phyloP scores from a whole-genome alignment of 345 rosid genomes.

The Arabidopsis arenosa region DNA sequence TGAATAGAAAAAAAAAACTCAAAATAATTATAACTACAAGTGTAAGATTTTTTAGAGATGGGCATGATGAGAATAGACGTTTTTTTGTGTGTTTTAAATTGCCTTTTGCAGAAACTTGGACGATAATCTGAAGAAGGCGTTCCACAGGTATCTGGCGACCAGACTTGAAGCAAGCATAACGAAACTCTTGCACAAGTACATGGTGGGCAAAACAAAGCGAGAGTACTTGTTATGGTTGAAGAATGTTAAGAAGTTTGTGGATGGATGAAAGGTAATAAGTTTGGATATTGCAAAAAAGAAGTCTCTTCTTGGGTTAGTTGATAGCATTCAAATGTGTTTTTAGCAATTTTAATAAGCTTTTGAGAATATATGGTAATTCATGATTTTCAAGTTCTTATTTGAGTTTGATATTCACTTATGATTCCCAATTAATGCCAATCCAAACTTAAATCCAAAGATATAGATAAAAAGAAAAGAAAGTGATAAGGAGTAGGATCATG shows the following conservation, averaged over 20 bases:
- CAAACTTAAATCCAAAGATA: background rate
- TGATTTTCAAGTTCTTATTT: background rate
- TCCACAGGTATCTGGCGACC: constrained; percentile 76
- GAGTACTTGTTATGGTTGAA: constrained; percentile 81
- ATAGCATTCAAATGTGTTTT: background rate
- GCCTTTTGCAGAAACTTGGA: no score
- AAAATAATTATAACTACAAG: no score
- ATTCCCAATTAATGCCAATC: background rate
- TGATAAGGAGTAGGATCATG: no score
- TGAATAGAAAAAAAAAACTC: no score
- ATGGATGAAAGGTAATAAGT: constrained; percentile 36
- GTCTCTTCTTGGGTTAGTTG: background rate
- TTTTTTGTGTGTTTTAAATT: no score
- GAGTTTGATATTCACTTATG: background rate
- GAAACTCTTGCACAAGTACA: constrained; percentile 80
- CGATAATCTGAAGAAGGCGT: constrained; percentile 51
- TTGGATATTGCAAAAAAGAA: background rate
- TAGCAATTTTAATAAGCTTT: background rate
- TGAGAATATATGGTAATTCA: background rate
- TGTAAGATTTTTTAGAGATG: no score
- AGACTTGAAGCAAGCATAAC: constrained; percentile 73
- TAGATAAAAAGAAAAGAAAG: background rate
- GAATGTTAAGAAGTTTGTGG: constrained; percentile 69
- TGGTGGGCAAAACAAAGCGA: constrained; percentile 74
- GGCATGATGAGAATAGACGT: no score